Conservation (phyloP, 176 grass and related monocot species). For the Carex myosuroides region DNA sequence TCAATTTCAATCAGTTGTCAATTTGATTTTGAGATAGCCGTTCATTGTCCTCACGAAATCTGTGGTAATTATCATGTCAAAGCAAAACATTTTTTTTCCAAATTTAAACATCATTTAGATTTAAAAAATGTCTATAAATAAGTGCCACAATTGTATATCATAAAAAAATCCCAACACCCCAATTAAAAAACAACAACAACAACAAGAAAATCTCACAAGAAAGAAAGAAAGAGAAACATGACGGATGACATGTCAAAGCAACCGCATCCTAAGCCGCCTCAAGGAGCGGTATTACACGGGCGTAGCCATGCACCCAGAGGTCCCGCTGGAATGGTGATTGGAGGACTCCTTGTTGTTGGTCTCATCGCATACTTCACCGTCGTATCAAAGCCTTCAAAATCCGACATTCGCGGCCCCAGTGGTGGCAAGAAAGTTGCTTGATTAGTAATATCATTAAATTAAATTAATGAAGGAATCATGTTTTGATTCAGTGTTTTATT, state of each 20-base stretch:
- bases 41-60: not conserved
- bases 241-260: not conserved
- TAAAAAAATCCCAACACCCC: not conserved
- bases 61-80: not conserved
- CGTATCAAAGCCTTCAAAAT: not conserved
- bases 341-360: not conserved
- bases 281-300: constrained; percentile 12
- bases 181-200: not conserved
- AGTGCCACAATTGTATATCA: not conserved
- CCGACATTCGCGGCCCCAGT: not conserved
- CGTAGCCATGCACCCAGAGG: not conserved
- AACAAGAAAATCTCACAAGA: not conserved
- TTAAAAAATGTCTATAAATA: not conserved
- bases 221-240: not conserved
- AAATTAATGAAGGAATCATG: not conserved
- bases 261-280: not conserved
- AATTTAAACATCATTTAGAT: not conserved
- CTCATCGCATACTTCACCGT: constrained; percentile 9
- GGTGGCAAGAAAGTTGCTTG: not conserved
- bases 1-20: not conserved
- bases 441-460: not conserved
- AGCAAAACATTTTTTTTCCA: not conserved
- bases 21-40: not conserved
- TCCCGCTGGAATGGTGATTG: not conserved
- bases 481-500: not conserved